phyloP scores from a whole-genome alignment of 768 basidiomycete species.

The Termitomyces sp. region DNA sequence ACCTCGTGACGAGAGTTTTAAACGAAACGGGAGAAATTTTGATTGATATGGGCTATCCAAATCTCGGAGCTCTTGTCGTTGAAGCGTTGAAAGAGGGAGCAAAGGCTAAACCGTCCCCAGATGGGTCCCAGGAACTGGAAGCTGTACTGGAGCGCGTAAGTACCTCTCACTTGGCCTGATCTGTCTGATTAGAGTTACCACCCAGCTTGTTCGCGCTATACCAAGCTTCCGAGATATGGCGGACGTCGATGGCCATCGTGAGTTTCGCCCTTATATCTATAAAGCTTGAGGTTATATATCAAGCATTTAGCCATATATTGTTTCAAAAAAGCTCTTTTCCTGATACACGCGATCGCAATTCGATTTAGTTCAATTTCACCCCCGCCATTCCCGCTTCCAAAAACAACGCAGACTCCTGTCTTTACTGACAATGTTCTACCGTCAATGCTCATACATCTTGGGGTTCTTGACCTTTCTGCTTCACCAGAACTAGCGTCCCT shows the following conservation, averaged over 20 bases:
- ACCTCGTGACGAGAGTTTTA: slow-evolving; percentile 54
- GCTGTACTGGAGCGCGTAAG: slow-evolving; percentile 59
- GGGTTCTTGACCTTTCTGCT: slow-evolving; percentile 62
- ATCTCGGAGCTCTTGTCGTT: slow-evolving; percentile 72
- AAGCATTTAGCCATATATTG: slow-evolving; percentile 64
- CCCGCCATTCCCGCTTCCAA: slow-evolving; percentile 58
- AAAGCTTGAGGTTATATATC: not conserved
- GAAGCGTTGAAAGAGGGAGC: slow-evolving; percentile 57
- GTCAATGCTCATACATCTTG: slow-evolving; percentile 74
- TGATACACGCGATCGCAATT: slow-evolving; percentile 62
- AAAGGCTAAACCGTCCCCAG: slow-evolving; percentile 22
- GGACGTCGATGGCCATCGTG: slow-evolving; percentile 58
- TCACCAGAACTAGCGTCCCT: slow-evolving; percentile 36
- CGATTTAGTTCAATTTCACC: slow-evolving; percentile 58
- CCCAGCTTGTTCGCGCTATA: slow-evolving; percentile 69
- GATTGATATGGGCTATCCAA: slow-evolving; percentile 52
- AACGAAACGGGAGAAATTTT: slow-evolving; percentile 72
- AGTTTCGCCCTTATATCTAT: slow-evolving; percentile 16
- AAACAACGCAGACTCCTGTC: slow-evolving; percentile 53
- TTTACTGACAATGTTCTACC: slow-evolving; percentile 83
- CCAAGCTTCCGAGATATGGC: slow-evolving; percentile 83
- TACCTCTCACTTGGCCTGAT: not conserved
- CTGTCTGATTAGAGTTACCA: slow-evolving; percentile 7
- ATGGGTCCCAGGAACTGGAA: slow-evolving; percentile 40
- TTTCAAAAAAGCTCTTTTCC: slow-evolving; percentile 87